A percentile compares a stretch with the other conserved stretches of the same genome.
These are phyloP conservation scores for Blastobotrys peoriensis DNA, from an alignment of 805 yeast species.

Conservation along the genomic window DNA sequence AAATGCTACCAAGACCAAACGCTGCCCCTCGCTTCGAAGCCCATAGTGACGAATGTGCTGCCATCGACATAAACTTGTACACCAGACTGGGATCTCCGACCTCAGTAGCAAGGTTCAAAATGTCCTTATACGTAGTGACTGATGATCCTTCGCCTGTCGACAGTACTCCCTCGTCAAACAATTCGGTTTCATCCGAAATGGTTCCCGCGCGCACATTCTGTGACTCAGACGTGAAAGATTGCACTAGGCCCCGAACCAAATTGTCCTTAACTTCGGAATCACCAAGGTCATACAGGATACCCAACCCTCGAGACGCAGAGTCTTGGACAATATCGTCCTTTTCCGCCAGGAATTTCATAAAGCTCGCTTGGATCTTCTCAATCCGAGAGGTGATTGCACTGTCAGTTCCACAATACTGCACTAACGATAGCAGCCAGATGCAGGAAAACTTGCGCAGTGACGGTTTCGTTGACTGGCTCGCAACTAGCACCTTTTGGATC, in stretches of 20 bases:
- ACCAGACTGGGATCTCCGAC: conserved; percentile 94
- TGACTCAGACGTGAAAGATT: conserved; percentile 70
- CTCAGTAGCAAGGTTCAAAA: conserved; percentile 80
- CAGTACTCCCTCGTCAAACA: conserved; percentile 77
- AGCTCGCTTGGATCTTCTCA: conserved; percentile 61
- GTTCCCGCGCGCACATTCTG: conserved; percentile 51
- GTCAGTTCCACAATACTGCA: conserved; percentile 61
- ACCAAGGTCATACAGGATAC: conserved; percentile 75
- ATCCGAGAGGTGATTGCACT: conserved; percentile 37
- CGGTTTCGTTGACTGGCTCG: conserved; percentile 65
- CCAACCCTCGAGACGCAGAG: conserved; percentile 82
- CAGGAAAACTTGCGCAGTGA: conserved; percentile 68
- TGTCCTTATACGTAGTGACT: conserved; percentile 86
- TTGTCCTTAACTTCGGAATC: conserved; percentile 59
- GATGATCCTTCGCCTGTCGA: conserved; percentile 73
- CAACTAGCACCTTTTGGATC: conserved; percentile 44
- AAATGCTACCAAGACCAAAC: conserved; percentile 79
- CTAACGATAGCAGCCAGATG: conserved; percentile 77
- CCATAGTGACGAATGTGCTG: conserved; percentile 85
- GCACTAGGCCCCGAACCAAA: conserved; percentile 64
- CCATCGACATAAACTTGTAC: conserved; percentile 88
- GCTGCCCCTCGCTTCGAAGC: conserved; percentile 91
- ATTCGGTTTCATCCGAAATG: conserved; percentile 69
- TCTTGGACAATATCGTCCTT: conserved; percentile 88
- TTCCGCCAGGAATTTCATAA: conserved; percentile 73